Evolutionary conservation across 106 monocot genomes (phyloP).

Genomic region (Platanthera zijinensis): DNA sequence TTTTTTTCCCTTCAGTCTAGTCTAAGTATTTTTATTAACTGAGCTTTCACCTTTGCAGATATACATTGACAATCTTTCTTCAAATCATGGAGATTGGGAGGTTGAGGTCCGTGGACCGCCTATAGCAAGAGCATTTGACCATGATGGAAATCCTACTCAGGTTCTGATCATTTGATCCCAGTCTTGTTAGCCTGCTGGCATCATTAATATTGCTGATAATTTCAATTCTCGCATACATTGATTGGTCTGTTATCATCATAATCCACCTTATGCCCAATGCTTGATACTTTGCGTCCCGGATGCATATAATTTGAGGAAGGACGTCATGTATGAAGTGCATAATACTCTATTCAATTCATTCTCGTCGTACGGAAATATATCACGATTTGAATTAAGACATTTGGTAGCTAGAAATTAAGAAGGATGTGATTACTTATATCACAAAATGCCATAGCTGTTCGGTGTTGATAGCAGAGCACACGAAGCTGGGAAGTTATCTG

Average conservation of each 20-base stretch:
- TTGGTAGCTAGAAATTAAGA: no score
- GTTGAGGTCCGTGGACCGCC: constrained; percentile 90
- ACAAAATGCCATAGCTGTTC: no score
- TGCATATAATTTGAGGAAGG: no score
- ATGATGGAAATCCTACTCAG: constrained; percentile 75
- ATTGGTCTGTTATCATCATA: not conserved
- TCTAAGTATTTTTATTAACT: not conserved
- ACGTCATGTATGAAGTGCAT: no score
- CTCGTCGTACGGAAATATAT: no score
- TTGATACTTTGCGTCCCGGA: not conserved
- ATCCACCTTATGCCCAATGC: not conserved
- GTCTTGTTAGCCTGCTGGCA: not conserved
- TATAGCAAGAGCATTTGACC: constrained; percentile 66
- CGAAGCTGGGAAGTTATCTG: no score
- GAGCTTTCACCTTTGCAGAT: constrained; percentile 37
- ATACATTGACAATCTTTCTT: constrained; percentile 52
- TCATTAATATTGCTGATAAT: not conserved
- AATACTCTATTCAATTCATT: no score
- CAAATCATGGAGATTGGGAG: constrained; percentile 52
- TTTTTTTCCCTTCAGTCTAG: not conserved
- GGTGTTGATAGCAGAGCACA: no score
- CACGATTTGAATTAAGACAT: no score
- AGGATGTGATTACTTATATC: no score
- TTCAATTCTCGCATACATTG: not conserved
- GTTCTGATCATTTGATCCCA: constrained; percentile 16